These are phyloP conservation scores for Aeschynomene evenia DNA, from an alignment of 306 rosid species.

Conservation along the genomic window DNA sequence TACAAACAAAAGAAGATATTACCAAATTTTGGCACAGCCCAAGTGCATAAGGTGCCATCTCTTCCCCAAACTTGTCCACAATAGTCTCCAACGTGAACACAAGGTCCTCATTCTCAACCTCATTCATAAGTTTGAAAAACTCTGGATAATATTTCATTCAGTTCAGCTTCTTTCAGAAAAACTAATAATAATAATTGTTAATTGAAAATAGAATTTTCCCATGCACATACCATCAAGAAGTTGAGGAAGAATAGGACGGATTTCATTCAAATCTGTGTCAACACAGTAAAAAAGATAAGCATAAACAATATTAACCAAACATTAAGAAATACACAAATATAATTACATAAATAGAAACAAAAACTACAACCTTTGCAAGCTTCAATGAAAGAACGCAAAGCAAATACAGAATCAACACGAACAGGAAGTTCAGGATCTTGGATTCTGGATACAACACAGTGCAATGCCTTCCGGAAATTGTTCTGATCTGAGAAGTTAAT, in stretches of 20 bases:
- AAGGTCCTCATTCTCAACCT: conserved; percentile 98
- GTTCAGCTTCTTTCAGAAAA: conserved; percentile 25
- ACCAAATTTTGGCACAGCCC: conserved; percentile 96
- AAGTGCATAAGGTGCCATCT: conserved; percentile 98
- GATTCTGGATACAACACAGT: conserved; percentile 89
- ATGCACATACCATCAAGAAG: conserved; percentile 83
- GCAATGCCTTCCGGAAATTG: conserved; percentile 82
- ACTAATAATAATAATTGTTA: conserved; percentile 8
- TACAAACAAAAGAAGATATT: conserved; percentile 16
- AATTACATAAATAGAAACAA: background rate
- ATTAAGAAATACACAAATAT: background rate
- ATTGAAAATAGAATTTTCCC: background rate
- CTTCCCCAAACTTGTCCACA: conserved; percentile 98
- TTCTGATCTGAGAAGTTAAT: conserved; percentile 79
- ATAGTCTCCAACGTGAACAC: conserved; percentile 96
- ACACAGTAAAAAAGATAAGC: background rate
- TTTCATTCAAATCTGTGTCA: conserved; percentile 84
- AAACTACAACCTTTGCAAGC: conserved; percentile 74
- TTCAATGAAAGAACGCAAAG: conserved; percentile 92
- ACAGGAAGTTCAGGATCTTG: conserved; percentile 94
- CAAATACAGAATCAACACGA: conserved; percentile 97
- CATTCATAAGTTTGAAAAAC: conserved; percentile 95
- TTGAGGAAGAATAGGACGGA: conserved; percentile 94
- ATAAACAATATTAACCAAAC: background rate
- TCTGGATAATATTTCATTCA: conserved; percentile 44